Evolutionary conservation across 75 land plant genomes (phyloP), one percentile per base, ranked within the genome.

Genomic region (Selaginella moellendorffii): DNA sequence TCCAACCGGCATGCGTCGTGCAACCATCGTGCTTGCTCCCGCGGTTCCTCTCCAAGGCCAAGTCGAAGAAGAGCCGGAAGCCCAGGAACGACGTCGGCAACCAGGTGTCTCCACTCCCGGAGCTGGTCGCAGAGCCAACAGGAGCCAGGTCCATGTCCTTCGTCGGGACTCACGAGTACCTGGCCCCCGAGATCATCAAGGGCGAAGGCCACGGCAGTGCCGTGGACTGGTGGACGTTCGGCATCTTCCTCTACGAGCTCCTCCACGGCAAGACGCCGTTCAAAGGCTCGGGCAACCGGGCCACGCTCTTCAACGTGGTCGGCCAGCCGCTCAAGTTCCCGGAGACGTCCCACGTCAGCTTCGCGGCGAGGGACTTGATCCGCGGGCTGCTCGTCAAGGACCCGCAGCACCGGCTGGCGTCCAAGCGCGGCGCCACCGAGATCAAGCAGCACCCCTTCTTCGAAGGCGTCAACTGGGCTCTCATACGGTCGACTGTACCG

Each of bases 391-490:
- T 92, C 67, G 95, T 83, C 46, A 86, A 85, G 74, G 86, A 85
- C 21, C 77, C 93, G 28, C 72, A 79, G 68, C 78, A 78, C 69
- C 72, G 81, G 5, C 61, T 74, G 60, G 81, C 77, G 24, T 75
- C 56, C 53, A 69, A 68, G 72, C 79, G 97, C 54, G 97, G 97
- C 2, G 97, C 97, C 54, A 83, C 88, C 2, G 97, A 92, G 70
- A 88, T 92, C 68, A 92, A 92, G 72, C 89, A 90, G 71, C 97
- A 92, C 59, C 96, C 96, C 0, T 92, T 88, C 76, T 83, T 83
- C 30, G 80, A 80, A 66, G 93, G 93, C 27, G 82, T 90, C 30
- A 90, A 87, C 30, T 90, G 97, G 97, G 75, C 93, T 27, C 77
- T 88, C 28, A 85, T 88, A 52, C 75, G 86, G 18, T 72, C 77